Percentiles rank a stretch among this genome's conserved stretches.
Evolutionary conservation across 805 yeast genomes (phyloP).

Genomic region (Metschnikowia shivogae): DNA sequence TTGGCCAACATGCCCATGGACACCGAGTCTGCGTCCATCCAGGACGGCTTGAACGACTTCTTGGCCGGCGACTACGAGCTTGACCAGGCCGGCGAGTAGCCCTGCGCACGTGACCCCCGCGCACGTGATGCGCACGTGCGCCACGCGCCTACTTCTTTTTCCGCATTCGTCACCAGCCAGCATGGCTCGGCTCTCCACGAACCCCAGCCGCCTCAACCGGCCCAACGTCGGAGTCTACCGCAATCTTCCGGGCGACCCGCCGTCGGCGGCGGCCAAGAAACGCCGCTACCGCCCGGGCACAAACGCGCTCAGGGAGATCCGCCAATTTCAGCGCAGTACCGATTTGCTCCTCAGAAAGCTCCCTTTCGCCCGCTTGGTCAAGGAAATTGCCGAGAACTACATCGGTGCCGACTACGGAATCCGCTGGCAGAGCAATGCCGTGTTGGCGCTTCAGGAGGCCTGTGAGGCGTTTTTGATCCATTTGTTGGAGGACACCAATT

Average conservation of each 20-base stretch:
- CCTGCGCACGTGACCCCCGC: too few relatives aligned
- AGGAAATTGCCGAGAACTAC: constrained; percentile 65
- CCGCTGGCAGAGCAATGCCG: constrained; percentile 77
- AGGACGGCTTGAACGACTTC: constrained; percentile 49
- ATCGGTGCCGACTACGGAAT: constrained; percentile 52
- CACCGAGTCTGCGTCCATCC: constrained; percentile 55
- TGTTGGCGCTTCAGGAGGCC: constrained; percentile 76
- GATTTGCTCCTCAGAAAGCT: constrained; percentile 65
- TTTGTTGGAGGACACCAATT: constrained; percentile 69
- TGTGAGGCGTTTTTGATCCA: constrained; percentile 74
- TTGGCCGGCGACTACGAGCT: constrained; percentile 39
- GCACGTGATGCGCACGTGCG: too few relatives aligned
- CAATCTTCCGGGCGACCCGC: constrained; percentile 57
- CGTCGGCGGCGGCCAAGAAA: constrained; percentile 19
- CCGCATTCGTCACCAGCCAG: background rate
- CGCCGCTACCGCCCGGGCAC: constrained; percentile 60
- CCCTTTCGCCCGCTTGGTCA: constrained; percentile 74
- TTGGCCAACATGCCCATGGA: constrained; percentile 47
- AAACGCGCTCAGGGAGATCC: constrained; percentile 61
- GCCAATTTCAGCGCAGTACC: constrained; percentile 63
- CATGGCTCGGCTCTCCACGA: constrained; percentile 16
- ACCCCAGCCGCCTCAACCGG: constrained; percentile 4
- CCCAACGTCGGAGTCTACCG: constrained; percentile 36
- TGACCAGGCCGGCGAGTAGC: background rate
- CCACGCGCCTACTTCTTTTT: background rate